Evolutionary conservation across 345 rosid species (phyloP).

Genomic region (Diplotaxis tenuifolia): DNA sequence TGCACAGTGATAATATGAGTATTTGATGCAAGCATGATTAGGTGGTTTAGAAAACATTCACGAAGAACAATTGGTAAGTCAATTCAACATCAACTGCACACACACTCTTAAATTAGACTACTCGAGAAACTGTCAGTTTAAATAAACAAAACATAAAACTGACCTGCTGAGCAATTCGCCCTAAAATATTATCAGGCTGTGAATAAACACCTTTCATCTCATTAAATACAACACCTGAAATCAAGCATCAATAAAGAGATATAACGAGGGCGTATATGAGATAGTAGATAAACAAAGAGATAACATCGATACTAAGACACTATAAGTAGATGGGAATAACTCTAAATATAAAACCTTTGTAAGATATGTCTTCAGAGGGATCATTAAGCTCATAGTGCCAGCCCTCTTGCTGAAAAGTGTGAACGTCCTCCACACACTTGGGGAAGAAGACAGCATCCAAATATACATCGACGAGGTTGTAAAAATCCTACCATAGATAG

Average conservation of each 20-base stretch:
- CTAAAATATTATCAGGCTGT: constrained; percentile 92
- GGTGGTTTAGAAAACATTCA: constrained; percentile 14
- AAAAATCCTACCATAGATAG: constrained; percentile 71
- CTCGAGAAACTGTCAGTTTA: neutral
- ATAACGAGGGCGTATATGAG: neutral
- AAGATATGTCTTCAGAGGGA: constrained; percentile 82
- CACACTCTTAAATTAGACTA: neutral
- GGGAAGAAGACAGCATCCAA: constrained; percentile 98
- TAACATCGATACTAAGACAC: neutral
- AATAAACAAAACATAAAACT: constrained; percentile 26
- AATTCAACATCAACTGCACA: neutral
- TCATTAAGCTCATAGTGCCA: constrained; percentile 93
- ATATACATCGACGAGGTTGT: constrained; percentile 92
- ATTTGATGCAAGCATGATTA: constrained; percentile 1
- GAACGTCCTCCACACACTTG: constrained; percentile 81
- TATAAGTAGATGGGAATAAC: constrained; percentile 1
- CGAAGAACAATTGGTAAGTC: constrained; percentile 4
- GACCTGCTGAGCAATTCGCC: constrained; percentile 76
- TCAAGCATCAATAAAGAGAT: constrained; percentile 15
- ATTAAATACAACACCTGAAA: constrained; percentile 90
- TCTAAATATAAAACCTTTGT: constrained; percentile 58
- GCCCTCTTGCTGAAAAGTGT: constrained; percentile 96
- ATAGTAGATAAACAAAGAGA: constrained; percentile 4
- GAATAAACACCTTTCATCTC: constrained; percentile 99
- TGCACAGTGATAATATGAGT: neutral